These are phyloP conservation scores for Leccinum subatratum DNA, from an alignment of 1,284 basidiomycete genomes.

Conservation along the genomic window DNA sequence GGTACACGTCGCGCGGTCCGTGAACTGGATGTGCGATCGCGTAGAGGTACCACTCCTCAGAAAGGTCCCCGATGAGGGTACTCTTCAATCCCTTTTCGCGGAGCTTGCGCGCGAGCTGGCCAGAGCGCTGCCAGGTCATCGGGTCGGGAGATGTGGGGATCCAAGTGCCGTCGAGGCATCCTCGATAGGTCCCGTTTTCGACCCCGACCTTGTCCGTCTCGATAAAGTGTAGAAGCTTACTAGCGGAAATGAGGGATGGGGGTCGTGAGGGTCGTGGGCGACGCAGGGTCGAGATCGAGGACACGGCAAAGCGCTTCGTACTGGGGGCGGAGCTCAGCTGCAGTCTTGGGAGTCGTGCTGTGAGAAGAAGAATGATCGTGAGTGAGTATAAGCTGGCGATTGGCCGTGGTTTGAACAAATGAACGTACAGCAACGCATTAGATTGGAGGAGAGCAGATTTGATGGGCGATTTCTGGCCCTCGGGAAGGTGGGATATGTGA, in stretches of 20 bases:
- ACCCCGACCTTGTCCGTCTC: slow-evolving; percentile 49
- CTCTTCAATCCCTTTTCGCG: slow-evolving; percentile 54
- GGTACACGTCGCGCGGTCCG: slow-evolving; percentile 44
- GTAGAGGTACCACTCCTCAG: slow-evolving; percentile 76
- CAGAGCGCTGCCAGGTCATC: slow-evolving; percentile 66
- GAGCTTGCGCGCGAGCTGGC: slow-evolving; percentile 52
- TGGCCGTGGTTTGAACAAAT: too few relatives aligned
- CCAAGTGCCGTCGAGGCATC: slow-evolving; percentile 39
- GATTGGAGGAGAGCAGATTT: too few relatives aligned
- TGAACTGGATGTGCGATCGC: slow-evolving; percentile 59
- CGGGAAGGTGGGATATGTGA: too few relatives aligned
- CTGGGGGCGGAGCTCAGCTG: slow-evolving; percentile 53
- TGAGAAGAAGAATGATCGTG: too few relatives aligned
- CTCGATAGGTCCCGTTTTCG: slow-evolving; percentile 63
- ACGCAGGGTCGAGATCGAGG: slow-evolving; percentile 50
- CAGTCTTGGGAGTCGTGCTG: slow-evolving; percentile 64
- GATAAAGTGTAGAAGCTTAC: slow-evolving; percentile 51
- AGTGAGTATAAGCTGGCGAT: too few relatives aligned
- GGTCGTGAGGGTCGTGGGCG: slow-evolving; percentile 42
- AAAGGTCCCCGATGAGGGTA: slow-evolving; percentile 62
- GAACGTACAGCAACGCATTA: too few relatives aligned
- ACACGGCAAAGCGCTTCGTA: slow-evolving; percentile 56
- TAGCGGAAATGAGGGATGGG: slow-evolving; percentile 43
- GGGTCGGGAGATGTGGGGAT: slow-evolving; percentile 39
- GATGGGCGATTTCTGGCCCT: too few relatives aligned